Conservation (phyloP, 2,329 filamentous ascomycete species). For the Hymenoscyphus fraxineus region DNA sequence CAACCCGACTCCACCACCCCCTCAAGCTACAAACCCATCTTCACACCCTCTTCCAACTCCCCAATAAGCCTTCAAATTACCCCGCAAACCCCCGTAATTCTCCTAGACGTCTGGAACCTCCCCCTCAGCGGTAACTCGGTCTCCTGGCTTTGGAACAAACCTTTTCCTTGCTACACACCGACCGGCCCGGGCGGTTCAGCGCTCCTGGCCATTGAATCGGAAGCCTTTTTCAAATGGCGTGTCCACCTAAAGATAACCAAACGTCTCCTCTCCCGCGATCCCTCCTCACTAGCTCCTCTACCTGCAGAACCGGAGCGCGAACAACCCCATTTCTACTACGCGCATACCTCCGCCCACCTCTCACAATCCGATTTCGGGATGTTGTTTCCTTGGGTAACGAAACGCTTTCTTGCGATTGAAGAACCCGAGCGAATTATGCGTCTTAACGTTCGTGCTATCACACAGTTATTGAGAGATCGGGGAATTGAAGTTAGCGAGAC, state of each 20-base stretch:
- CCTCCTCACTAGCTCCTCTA: constrained; percentile 38
- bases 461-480: constrained; percentile 53
- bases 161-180: constrained; percentile 62
- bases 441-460: constrained; percentile 55
- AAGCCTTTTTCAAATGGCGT: constrained; percentile 75
- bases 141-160: constrained; percentile 63
- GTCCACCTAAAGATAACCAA: constrained; percentile 69
- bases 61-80: constrained; percentile 64
- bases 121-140: constrained; percentile 63
- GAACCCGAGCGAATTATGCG: constrained; percentile 56
- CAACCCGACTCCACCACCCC: constrained; percentile 43
- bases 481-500: constrained; percentile 48
- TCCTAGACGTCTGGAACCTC: constrained; percentile 80
- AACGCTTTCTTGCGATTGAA: constrained; percentile 53
- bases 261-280: constrained; percentile 57
- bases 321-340: constrained; percentile 69
- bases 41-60: constrained; percentile 52
- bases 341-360: constrained; percentile 69
- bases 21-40: constrained; percentile 54
- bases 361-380: constrained; percentile 81
- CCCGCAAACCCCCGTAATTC: constrained; percentile 58
- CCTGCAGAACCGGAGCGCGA: constrained; percentile 14
- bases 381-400: constrained; percentile 69
- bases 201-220: constrained; percentile 68
- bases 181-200: constrained; percentile 53